Base-by-base conservation (phyloP, 108 stramenopile species). In the Nitzschia putrida region DNA sequence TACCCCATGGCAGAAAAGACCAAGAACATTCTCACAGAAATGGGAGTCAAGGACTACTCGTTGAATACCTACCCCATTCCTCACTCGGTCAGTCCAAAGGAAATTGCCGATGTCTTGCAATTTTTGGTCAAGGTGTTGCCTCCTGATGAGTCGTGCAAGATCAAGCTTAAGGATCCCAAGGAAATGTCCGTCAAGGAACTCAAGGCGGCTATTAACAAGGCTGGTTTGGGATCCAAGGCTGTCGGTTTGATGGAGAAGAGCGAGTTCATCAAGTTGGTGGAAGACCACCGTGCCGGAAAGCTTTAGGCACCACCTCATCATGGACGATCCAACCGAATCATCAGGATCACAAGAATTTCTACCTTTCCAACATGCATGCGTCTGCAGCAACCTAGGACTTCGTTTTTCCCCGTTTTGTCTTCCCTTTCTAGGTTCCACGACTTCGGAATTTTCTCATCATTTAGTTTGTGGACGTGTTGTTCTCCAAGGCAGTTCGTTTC, bases 171-270 rank as follows among this genome's bases (percentile, higher is more conserved):
- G 73, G 91, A 92, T 74, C 88, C 92, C 10, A 64, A 61, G 24
- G 88, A 90, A 8, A 97, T 97, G 96, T 82, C 80, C 43, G 74
- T 97, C 39, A 94, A 93, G 74, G 96, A 97, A 65, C 84, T 97
- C 54, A 95, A 94, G 84, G 92, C 74, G 8, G 96, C 91, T 11
- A 95, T 97, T 59, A 72, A 67, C n/a, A 88, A 88, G 72, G 95
- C 91, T 18, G 92, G 95, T 7, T 73, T 91, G 60, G 77, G 80
- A 1, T 69, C 47, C 45, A 71, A 94, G 79, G 85, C 94, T 20
- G 77, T 95, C 39, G 91, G 98, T 39, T 68, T 98, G n/a, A 86
- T 90, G 90, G 91, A 98, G 76, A 92, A 98, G 80, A 56, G 76
- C 47, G 88, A 98, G 74, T 87, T 96, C 79, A 71, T 95, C 73